phyloP scores from a whole-genome alignment of 164 flowering plant species.

The Vitis cinerea region DNA sequence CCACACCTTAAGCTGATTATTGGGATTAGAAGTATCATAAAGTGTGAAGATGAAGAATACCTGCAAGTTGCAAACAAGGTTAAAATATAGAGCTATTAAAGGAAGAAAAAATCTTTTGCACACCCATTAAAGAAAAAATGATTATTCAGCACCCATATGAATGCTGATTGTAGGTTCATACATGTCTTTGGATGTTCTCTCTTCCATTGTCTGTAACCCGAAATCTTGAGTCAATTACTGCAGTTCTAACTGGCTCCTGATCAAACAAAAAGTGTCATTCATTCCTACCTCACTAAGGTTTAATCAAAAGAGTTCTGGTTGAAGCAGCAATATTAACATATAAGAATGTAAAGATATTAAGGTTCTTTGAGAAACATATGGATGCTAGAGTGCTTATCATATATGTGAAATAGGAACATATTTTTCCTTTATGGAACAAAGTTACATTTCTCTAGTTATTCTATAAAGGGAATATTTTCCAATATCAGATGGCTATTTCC shows the following conservation, averaged over 20 bases:
- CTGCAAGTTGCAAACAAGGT: slow-evolving; percentile 40
- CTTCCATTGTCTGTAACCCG: slow-evolving; percentile 88
- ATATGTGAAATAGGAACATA: background rate
- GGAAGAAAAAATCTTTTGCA: background rate
- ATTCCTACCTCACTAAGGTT: background rate
- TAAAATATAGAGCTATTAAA: background rate
- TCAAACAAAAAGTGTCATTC: background rate
- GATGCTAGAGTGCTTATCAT: background rate
- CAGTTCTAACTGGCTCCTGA: slow-evolving; percentile 78
- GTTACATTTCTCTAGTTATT: background rate
- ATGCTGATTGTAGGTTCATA: slow-evolving; percentile 21
- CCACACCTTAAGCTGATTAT: slow-evolving; percentile 76
- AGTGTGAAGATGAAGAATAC: slow-evolving; percentile 81
- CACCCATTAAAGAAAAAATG: background rate
- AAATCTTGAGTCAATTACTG: slow-evolving; percentile 66
- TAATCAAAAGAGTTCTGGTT: background rate
- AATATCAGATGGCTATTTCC: background rate
- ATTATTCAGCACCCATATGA: background rate
- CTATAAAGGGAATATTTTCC: background rate
- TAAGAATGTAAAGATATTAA: background rate
- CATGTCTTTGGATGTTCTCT: slow-evolving; percentile 72
- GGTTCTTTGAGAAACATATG: background rate
- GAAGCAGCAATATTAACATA: background rate
- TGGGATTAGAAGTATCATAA: slow-evolving; percentile 64
- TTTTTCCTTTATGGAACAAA: background rate